Evolutionary conservation across 2,329 filamentous ascomycete genomes (phyloP).

Genomic region (Colletotrichum orchidophilum): DNA sequence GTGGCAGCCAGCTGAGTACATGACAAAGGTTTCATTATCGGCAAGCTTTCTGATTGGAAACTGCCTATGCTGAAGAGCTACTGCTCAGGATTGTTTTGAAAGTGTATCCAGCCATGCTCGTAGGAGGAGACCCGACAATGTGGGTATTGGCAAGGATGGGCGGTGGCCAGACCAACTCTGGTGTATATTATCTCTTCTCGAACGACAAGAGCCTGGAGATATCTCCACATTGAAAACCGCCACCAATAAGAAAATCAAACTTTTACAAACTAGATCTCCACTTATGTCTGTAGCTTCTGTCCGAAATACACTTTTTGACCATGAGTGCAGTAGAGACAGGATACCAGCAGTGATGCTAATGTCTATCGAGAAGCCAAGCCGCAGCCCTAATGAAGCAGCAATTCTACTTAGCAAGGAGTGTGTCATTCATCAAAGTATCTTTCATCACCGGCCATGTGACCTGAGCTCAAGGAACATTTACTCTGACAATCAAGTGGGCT

Average conservation of each 20-base stretch:
- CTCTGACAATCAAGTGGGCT: too few species aligned
- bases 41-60: too few species aligned
- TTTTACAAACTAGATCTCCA: background rate
- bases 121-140: background rate
- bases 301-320: background rate
- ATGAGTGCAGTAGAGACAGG: too few species aligned
- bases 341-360: background rate
- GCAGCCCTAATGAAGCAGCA: too few species aligned
- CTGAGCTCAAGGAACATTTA: too few species aligned
- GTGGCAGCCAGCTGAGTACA: background rate
- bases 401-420: too few species aligned
- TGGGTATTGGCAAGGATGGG: background rate
- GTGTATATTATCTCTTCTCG: background rate
- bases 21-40: too few species aligned
- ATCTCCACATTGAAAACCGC: background rate
- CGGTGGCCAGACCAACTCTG: background rate
- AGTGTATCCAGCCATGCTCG: background rate
- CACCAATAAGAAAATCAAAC: background rate
- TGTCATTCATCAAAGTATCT: too few species aligned
- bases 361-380: too few species aligned
- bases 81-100: background rate
- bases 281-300: background rate
- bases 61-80: background rate
- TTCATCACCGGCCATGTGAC: too few species aligned
- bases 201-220: background rate